phyloP scores from a whole-genome alignment of 768 basidiomycete genomes.

The Gyrodon lividus region DNA sequence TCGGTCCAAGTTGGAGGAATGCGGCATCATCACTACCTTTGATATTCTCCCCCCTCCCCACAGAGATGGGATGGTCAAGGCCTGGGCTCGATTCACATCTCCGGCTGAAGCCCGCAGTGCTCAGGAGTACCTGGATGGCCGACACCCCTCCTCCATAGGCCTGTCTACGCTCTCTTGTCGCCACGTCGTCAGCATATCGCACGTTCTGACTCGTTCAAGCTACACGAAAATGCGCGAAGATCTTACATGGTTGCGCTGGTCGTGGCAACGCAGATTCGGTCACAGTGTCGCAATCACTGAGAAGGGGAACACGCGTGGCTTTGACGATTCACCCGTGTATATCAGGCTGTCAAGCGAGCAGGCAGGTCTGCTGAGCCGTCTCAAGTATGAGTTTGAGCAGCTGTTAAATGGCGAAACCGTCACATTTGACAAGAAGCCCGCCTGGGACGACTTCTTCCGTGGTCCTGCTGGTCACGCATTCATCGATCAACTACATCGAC shows the following conservation, averaged over 20 bases:
- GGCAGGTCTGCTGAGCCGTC: conserved; percentile 46
- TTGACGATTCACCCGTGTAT: conserved; percentile 22
- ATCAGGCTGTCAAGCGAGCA: conserved; percentile 54
- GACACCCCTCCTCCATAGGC: conserved; percentile 46
- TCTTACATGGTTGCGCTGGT: conserved; percentile 43
- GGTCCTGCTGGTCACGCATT: conserved; percentile 41
- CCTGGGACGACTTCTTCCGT: conserved; percentile 69
- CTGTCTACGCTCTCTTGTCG: conserved; percentile 47
- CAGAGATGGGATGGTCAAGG: conserved; percentile 46
- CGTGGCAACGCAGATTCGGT: conserved; percentile 32
- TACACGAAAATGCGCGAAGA: conserved; percentile 45
- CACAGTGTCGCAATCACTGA: conserved; percentile 32
- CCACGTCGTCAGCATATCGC: conserved; percentile 54
- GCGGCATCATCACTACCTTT: conserved; percentile 41
- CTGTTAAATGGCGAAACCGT: conserved; percentile 61
- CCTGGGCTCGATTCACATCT: conserved; percentile 55
- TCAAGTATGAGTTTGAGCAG: conserved; percentile 63
- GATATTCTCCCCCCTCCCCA: conserved; percentile 53
- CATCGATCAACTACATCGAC: conserved; percentile 42
- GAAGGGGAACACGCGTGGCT: not conserved
- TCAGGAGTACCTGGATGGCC: conserved; percentile 45
- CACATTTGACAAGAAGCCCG: conserved; percentile 45
- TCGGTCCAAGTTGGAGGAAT: conserved; percentile 35
- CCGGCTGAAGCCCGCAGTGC: conserved; percentile 52
- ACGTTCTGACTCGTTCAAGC: conserved; percentile 37